Evolutionary conservation across 352 stramenopile species (phyloP).

Genomic region (Phytopythium litorale): DNA sequence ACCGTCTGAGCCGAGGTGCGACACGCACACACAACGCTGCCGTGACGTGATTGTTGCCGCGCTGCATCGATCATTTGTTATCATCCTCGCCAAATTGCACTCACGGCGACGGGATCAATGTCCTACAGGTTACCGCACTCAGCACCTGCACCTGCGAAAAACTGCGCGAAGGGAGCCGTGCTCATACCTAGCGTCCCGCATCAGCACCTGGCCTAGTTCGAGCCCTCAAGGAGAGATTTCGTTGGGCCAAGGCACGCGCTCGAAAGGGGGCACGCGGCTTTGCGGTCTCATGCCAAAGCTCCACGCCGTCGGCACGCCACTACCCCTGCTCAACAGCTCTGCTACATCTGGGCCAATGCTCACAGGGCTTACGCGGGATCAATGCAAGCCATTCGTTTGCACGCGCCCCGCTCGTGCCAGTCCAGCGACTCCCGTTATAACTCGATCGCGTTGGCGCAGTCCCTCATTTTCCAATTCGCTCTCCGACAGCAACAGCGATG

Average conservation of each 20-base stretch:
- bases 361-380: background rate
- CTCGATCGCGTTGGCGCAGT: background rate
- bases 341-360: too few relatives aligned
- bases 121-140: background rate
- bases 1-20: background rate
- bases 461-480: constrained; percentile 12
- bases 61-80: background rate
- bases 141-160: background rate
- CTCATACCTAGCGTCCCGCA: background rate
- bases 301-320: too few relatives aligned
- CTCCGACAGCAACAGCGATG: background rate
- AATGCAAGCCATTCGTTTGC: background rate
- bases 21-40: background rate
- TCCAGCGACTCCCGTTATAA: too few relatives aligned
- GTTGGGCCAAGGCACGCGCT: background rate
- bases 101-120: background rate
- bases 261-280: background rate
- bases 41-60: background rate
- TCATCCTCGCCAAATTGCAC: background rate
- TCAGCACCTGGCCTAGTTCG: too few relatives aligned
- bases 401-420: background rate
- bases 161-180: background rate
- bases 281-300: background rate
- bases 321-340: background rate
- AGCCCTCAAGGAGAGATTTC: too few relatives aligned